A percentile compares a stretch with the other conserved stretches of the same genome.
Conservation (phyloP, 768 basidiomycete genomes). For the Phaeotremella skinneri region DNA sequence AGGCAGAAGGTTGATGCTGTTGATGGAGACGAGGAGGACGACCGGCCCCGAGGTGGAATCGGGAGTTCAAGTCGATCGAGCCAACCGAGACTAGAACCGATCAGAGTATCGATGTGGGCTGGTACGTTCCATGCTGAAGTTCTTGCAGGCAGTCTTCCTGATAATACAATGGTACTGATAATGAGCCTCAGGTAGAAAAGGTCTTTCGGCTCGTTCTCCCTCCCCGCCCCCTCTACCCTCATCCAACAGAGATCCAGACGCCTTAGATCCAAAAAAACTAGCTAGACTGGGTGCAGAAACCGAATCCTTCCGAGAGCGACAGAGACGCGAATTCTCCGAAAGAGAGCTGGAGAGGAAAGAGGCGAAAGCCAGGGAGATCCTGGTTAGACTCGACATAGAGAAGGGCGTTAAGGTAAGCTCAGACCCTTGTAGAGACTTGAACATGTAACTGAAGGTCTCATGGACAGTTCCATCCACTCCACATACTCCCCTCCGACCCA, state of each 20-base stretch:
- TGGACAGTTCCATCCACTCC: conserved; percentile 49
- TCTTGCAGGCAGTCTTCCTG: neutral
- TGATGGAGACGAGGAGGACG: conserved; percentile 11
- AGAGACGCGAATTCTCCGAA: conserved; percentile 29
- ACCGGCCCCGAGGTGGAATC: conserved; percentile 30
- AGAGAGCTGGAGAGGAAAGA: conserved; percentile 41
- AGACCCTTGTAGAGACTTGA: neutral
- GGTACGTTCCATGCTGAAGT: neutral
- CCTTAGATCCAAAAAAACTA: conserved; percentile 34
- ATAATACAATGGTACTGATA: neutral
- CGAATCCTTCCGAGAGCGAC: conserved; percentile 39
- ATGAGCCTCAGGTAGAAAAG: conserved; percentile 26
- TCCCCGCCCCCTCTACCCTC: conserved; percentile 30
- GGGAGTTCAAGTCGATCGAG: conserved; percentile 7
- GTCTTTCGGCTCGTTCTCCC: conserved; percentile 41
- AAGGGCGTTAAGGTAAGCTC: conserved; percentile 41
- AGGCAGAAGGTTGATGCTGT: conserved; percentile 8
- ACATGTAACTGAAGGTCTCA: neutral
- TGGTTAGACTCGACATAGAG: conserved; percentile 39
- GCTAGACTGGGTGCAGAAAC: conserved; percentile 35
- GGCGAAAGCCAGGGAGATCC: conserved; percentile 39
- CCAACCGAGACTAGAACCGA: conserved; percentile 28
- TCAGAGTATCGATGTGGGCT: conserved; percentile 39
- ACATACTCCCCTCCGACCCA: conserved; percentile 41
- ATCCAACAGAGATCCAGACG: conserved; percentile 33